Evolutionary conservation across 768 basidiomycete species (phyloP).

Genomic region (Tylopilus rubrobrunneus): DNA sequence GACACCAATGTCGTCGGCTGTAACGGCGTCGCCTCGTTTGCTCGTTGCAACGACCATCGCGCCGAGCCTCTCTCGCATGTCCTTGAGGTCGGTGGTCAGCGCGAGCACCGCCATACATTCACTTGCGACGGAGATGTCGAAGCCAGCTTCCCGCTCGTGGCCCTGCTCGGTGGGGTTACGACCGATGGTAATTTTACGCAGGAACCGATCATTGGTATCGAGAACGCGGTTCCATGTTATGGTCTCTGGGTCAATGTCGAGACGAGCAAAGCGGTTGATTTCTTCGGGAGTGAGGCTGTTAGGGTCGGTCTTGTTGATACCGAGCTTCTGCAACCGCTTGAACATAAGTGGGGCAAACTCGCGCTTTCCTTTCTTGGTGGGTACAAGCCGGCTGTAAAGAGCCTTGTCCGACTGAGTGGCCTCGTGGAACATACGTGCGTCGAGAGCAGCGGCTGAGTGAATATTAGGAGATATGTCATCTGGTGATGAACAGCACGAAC

Average conservation of each 20-base stretch:
- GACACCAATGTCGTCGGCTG: conserved; percentile 94
- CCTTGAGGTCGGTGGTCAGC: conserved; percentile 77
- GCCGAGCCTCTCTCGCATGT: conserved; percentile 91
- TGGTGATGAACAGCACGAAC: conserved; percentile 35
- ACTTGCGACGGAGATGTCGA: conserved; percentile 96
- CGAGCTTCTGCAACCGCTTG: conserved; percentile 90
- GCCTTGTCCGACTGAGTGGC: conserved; percentile 94
- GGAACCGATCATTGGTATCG: conserved; percentile 95
- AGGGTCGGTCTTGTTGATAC: conserved; percentile 91
- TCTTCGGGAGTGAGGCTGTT: conserved; percentile 92
- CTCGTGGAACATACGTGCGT: conserved; percentile 98
- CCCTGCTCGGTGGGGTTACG: conserved; percentile 87
- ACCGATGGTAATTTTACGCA: conserved; percentile 92
- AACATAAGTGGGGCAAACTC: conserved; percentile 96
- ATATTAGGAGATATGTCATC: conserved; percentile 2
- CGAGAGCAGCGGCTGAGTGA: conserved; percentile 82
- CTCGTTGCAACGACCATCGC: conserved; percentile 96
- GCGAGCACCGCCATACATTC: conserved; percentile 99
- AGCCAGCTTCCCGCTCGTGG: conserved; percentile 83
- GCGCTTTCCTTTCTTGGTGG: conserved; percentile 89
- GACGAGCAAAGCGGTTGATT: conserved; percentile 81
- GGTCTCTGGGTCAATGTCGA: conserved; percentile 86
- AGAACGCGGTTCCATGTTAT: conserved; percentile 98
- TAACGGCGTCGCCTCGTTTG: conserved; percentile 87
- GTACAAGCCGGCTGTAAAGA: conserved; percentile 88